Percentiles rank a stretch among this genome's conserved stretches.
phyloP scores from a whole-genome alignment of 306 rosid species.

The Potentilla sterilis region DNA sequence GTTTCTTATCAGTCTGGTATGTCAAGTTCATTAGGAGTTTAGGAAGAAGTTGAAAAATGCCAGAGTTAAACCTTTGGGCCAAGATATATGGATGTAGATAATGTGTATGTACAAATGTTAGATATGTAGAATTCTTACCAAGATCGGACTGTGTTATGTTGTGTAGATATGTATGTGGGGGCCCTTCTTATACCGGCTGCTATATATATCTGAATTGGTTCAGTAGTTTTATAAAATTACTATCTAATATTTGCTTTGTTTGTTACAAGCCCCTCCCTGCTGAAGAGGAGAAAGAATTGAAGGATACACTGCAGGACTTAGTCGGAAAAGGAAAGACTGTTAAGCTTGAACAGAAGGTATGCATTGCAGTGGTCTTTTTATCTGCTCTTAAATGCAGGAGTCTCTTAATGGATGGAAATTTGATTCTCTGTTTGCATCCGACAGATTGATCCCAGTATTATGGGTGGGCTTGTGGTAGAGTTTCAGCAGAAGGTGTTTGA shows the following conservation, averaged over 20 bases:
- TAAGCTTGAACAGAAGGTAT: slow-evolving; percentile 83
- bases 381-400: background rate
- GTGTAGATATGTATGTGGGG: background rate
- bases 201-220: background rate
- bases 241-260: slow-evolving; percentile 20
- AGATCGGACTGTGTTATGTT: background rate
- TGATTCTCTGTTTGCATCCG: slow-evolving; percentile 2
- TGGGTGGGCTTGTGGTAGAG: slow-evolving; percentile 86
- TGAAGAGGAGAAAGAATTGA: slow-evolving; percentile 86
- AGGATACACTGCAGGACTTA: slow-evolving; percentile 71
- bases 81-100: background rate
- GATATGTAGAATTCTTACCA: background rate
- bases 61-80: background rate
- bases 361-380: background rate
- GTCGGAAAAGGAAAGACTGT: slow-evolving; percentile 75
- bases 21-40: background rate
- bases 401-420: background rate
- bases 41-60: background rate
- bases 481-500: slow-evolving; percentile 79
- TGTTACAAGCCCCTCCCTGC: slow-evolving; percentile 69
- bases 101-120: background rate
- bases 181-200: background rate
- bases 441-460: slow-evolving; percentile 84
- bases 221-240: background rate
- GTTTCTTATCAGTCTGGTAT: background rate